Evolutionary conservation across 1,284 basidiomycete genomes (phyloP), one percentile per base, ranked within the genome.

Genomic region (Heterobasidion annosum): DNA sequence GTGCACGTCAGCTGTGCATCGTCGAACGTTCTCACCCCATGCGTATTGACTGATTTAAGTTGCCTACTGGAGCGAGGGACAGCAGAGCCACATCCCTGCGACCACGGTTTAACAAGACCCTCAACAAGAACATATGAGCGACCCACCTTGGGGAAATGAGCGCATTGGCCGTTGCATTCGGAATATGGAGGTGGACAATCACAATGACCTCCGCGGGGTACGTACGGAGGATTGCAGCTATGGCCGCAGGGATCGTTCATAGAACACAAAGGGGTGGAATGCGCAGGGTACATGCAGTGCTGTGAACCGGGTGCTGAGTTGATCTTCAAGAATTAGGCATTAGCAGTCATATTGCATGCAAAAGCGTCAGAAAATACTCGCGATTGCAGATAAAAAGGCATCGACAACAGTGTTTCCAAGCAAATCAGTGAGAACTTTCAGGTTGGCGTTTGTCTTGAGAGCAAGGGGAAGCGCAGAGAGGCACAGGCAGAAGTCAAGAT

Each of bases 401-500:
- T 47, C 56, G 18, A 67, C 49, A 3, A 50, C 44, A n/a, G 45
- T 37, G n/a, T 53, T 48, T 10, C 65, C 66, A 32, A 61, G 58
- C 6, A 62, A 50, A 13, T 54, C 35, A 19, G 55, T 55, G 49
- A 67, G 61, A 1, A 34, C 48, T 7, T 51, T 44, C 37, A 67
- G 51, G 34, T 59, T 19, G 1, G 50, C 52, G 52, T 64, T 51
- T 16, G 57, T n/a, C 16, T 59, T 53, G 42, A 68, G 51, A 10
- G 48, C 40, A 50, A 62, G 44, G 3, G 67, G 60, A 4, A 68
- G 55, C 2, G 65, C 56, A 18, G 63, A 62, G 19, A 64, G 55
- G 52, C 65, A 68, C 33, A 67, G 50, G 51, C 65, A 67, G 6
- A 64, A 18, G 42, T 65, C 55, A 53, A 65, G 40, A 51, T 56